Evolutionary conservation across 2,329 filamentous ascomycete genomes (phyloP).

Genomic region (Paraphoma sp.): DNA sequence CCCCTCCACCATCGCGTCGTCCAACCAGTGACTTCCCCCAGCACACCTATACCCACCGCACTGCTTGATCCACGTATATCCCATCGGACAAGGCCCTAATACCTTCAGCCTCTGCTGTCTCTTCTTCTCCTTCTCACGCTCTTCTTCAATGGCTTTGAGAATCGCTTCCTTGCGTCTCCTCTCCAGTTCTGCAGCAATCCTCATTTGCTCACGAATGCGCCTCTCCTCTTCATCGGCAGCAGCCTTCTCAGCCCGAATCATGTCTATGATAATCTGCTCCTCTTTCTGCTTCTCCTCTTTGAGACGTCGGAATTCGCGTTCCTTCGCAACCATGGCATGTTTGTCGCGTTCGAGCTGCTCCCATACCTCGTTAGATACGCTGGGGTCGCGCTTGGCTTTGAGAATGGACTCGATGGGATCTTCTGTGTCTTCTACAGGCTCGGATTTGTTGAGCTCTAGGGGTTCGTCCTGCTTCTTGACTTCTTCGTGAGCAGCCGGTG

Average conservation of each 20-base stretch:
- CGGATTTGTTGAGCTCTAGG: not conserved
- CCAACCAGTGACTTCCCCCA: constrained; percentile 65
- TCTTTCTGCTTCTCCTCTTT: constrained; percentile 30
- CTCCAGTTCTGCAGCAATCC: constrained; percentile 27
- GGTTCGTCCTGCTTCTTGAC: constrained; percentile 9
- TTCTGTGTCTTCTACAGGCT: constrained; percentile 1
- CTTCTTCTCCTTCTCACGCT: constrained; percentile 48
- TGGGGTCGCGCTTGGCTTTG: constrained; percentile 56
- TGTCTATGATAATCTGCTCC: constrained; percentile 27
- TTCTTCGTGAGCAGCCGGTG: not conserved
- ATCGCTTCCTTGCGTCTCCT: constrained; percentile 34
- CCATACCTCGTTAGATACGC: constrained; percentile 68
- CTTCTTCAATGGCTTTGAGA: constrained; percentile 49
- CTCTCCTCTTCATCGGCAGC: constrained; percentile 33
- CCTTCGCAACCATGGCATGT: constrained; percentile 39
- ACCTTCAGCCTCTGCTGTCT: constrained; percentile 57
- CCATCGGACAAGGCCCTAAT: constrained; percentile 64
- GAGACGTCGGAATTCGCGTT: constrained; percentile 46
- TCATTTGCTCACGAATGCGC: constrained; percentile 20
- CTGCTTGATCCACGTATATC: constrained; percentile 69
- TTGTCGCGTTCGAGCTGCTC: constrained; percentile 63
- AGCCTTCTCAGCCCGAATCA: constrained; percentile 38
- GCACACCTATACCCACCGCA: constrained; percentile 66
- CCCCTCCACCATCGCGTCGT: constrained; percentile 11
- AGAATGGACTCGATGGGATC: constrained; percentile 20